Base-by-base conservation (phyloP, 1,284 basidiomycete species). In the Austroboletus olivaceoglutinosus region DNA sequence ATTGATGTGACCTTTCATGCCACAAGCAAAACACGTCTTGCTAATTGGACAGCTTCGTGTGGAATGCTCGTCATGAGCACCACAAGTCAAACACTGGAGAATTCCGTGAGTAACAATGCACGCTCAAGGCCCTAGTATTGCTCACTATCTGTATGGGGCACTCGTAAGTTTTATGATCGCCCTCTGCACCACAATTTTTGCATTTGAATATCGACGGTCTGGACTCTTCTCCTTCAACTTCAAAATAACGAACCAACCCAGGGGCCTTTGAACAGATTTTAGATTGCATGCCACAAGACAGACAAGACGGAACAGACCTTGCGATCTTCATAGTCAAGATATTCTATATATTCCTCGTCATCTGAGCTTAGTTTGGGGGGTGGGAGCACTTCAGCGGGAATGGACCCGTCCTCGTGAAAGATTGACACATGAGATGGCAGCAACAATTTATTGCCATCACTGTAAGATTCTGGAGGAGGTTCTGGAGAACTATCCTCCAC, bases 1-100 rank as follows among this genome's bases (percentile, higher is more conserved):
- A 55, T 81, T 87, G 44, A 92, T 80, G 64, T 97, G 93, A 1
- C 93, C 93, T 62, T 88, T 86, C 78, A 87, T 86, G 25, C 91
- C 91, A 62, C 93, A 97, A 4, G 77, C 81, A 66, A 86, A 95
- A 64, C 93, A 96, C 6, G 82, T 85, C 62, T 93, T 86, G 63
- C 83, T 85, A 52, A 91, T 85, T 1, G 93, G 91, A 69, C 93
- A 97, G 48, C 85, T 82, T 48, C 85, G 76, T 7, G 92, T 90
- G 7, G 79, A 74, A 65, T 97, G 93, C 55, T 94, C 89, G 62
- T 96, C 85, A 49, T 86, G 80, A 16, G 81, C 89, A 47, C 93
- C 93, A 62, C 93, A 97, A 11, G 89, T 92, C 29, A 90, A 70
- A 65, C 93, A 97, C 91, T 96, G 48, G 4, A 18, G 42, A 40